Base-by-base conservation (phyloP, 306 rosid genomes). In the Delonix regia region DNA sequence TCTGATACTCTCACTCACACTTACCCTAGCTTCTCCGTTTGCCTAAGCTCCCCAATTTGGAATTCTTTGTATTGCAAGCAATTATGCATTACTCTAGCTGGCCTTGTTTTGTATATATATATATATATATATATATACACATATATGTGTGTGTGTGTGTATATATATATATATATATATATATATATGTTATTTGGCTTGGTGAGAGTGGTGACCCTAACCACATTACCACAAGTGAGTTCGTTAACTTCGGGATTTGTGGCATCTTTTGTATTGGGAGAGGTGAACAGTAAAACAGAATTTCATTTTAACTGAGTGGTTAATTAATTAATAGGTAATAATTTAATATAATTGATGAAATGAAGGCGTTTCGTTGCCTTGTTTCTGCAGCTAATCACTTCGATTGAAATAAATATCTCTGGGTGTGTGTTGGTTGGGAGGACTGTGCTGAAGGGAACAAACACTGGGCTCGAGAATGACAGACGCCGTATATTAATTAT, bases 381-480 rank as follows among this genome's bases (percentile, higher is more conserved):
- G 45, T 63, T n/a, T 36, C 9, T 57, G 34, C 36, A 39, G 51
- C 51, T 39, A 39, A 21, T 38, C 47, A 21, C 2, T 19, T 18
- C 22, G n/a, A 18, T 51, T 5, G 10, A n/a, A 36, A 4, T 4
- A 0, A 36, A 4, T 4, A 1, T 56, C 34, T 4, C 9, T 59
- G 38, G 3, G 65, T 4, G 27, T 4, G 60, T 0, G 19, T 61
- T 61, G 0, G 12, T 28, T 60, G 44, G 44, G 68, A 15, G 36
- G 27, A 65, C 80, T 77, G 89, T 85, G 87, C 81, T 81, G 87
- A 73, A 79, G 89, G 93, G 91, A 89, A 89, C 93, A 83, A 49
- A 74, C 93, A 77, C 93, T 84, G 83, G 93, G 93, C 93, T 89
- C 93, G 93, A 89, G 93, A 82, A 89, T 64, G 86, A 73, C 84